Percentiles rank a stretch among this genome's conserved stretches.
These are phyloP conservation scores for Leccinum pseudoinsigne DNA, from an alignment of 1,284 basidiomycete species.

Conservation along the genomic window DNA sequence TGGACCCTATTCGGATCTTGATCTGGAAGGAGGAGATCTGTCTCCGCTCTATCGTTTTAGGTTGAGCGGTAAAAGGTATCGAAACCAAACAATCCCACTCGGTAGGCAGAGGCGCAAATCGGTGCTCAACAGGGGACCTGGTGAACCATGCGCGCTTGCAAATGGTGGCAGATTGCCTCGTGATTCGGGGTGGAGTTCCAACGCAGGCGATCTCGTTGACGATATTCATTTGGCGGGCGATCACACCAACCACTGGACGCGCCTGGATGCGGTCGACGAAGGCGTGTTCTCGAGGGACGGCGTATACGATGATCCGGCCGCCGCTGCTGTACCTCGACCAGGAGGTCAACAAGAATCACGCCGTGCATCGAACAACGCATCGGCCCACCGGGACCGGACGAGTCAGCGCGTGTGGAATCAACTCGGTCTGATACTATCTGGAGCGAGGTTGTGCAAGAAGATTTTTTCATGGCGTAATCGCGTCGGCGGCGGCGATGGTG, in stretches of 20 bases:
- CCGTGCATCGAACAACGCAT: neutral
- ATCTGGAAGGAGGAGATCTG: conserved; percentile 5
- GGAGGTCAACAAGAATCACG: neutral
- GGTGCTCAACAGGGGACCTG: neutral
- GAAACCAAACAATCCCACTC: neutral
- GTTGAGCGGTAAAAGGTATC: neutral
- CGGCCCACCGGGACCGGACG: neutral
- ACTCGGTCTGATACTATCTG: conserved; percentile 7
- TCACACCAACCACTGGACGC: neutral
- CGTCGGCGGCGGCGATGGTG: neutral
- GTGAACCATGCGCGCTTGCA: neutral
- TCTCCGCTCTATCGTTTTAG: neutral
- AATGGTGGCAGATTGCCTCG: conserved; percentile 1
- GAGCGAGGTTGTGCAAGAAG: conserved; percentile 6
- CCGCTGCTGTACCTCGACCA: conserved; percentile 1
- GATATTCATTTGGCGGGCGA: neutral
- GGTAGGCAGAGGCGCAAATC: neutral
- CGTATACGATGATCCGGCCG: conserved; percentile 23
- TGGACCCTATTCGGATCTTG: neutral
- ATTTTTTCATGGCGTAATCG: conserved; percentile 15
- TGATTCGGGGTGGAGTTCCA: neutral
- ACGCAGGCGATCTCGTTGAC: neutral
- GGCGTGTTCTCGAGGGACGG: neutral
- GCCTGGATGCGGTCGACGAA: neutral
- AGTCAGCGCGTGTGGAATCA: neutral